Base-by-base conservation (phyloP, 257 asterid genomes). In the Solanum pimpinellifolium region DNA sequence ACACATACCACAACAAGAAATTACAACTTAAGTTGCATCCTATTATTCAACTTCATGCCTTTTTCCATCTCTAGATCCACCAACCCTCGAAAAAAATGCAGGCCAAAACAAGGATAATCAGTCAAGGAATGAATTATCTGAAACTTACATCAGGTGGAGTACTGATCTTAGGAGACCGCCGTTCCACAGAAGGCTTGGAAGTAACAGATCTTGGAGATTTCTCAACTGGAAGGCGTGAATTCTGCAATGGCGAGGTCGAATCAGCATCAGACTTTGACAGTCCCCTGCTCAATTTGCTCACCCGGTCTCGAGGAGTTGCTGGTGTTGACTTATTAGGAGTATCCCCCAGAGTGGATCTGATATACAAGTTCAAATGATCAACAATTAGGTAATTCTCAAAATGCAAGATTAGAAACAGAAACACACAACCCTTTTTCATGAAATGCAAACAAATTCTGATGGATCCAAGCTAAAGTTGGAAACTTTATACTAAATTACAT, bases 131-230 rank as follows among this genome's bases (percentile, higher is more conserved):
- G 85, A 49, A 80, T 29, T 29, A 15, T 80, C 6, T 49, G 6
- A 29, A 80, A 91, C 98, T 92, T 91, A 95, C 99, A 85, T 97
- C 99, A 47, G 98, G 92, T 14, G 95, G 94, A 68, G 98, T 94
- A 85, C 87, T 70, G 91, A 92, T 93, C 90, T 95, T 97, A 76
- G 95, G 93, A 78, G 98, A 85, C 84, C 94, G 92, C 52, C 95
- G 90, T 25, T 92, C 99, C 3, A 88, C 66, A 59, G 95, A 37
- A 78, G 97, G 93, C 98, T 95, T 97, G 15, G 94, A 89, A 12
- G 97, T 88, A 89, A 93, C 93, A 69, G 98, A 85, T 91, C 94
- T 92, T 3, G 99, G 93, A 66, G 99, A 93, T 68, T 92, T 90
- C 39, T 96, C 98, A 69, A 90, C 81, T 0, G 99, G 94, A 88